Evolutionary conservation across 2,329 filamentous ascomycete species (phyloP), one percentile per base, ranked within the genome.

Genomic region (Diaporthe sp.): DNA sequence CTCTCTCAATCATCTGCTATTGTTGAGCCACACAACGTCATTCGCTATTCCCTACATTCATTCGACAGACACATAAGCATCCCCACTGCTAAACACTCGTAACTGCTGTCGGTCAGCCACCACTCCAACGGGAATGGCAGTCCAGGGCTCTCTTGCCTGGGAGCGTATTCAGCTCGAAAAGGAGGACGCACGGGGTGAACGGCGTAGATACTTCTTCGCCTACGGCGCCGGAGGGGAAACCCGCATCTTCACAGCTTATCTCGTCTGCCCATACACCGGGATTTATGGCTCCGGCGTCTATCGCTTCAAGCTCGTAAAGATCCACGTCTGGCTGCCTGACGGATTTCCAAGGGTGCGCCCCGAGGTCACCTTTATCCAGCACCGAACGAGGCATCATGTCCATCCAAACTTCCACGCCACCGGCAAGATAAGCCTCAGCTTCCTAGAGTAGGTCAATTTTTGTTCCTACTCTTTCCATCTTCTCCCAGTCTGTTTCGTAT

Each of bases 191-290:
- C n/a, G n/a, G n/a, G n/a, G n/a, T 15, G 27, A 0, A 30, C 0
- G 9, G 17, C 1, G 51, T 32, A 25, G 51, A 32, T 55, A 55
- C 15, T 32, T 1, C 51, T 6, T 32, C 25, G 9, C 32, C 51
- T 8, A 10, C 51, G 51, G 19, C 27, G 10, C n/a, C n/a, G n/a
- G n/a, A n/a, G 47, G 22, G 27, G 19, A 9, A 15, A 73, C 63
- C 39, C 10, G 32, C 30, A 17, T 66, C 47, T n/a, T 77, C 70
- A 70, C n/a, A 59, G 76, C 27, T 35, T 66, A 53, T 53, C 2
- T 53, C 4, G 25, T 30, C 13, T 10, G 25, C 50, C 2, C 25
- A 53, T 12, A 25, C 50, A 4, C 0, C n/a, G 50, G 50, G 13
- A n/a, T n/a, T n/a, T n/a, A n/a, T n/a, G n/a, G n/a, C n/a, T n/a